These are phyloP conservation scores for Lentinula edodes DNA, from an alignment of 768 basidiomycete species.

Conservation along the genomic window DNA sequence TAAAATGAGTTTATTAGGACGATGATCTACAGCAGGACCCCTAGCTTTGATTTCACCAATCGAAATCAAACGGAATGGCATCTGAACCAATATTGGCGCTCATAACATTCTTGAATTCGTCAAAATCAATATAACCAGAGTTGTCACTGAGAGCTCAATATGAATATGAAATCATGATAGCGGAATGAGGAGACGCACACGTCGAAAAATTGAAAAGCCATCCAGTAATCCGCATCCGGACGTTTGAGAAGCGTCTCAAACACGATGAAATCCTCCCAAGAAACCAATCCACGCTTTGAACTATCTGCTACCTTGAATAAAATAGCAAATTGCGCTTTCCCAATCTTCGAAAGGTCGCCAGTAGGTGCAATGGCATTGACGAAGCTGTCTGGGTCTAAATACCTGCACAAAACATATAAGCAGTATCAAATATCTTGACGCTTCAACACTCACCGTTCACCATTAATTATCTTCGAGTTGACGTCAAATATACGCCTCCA, in stretches of 20 bases:
- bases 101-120: constrained; percentile 93
- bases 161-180: neutral
- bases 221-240: constrained; percentile 96
- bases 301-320: constrained; percentile 87
- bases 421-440: neutral
- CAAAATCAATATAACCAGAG: constrained; percentile 88
- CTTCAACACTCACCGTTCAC: constrained; percentile 41
- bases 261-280: constrained; percentile 94
- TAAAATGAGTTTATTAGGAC: neutral
- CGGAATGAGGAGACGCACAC: constrained; percentile 53
- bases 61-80: constrained; percentile 92
- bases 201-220: constrained; percentile 95
- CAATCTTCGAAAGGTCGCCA: constrained; percentile 80
- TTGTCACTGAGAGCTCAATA: constrained; percentile 52
- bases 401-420: constrained; percentile 40
- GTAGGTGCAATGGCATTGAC: constrained; percentile 92
- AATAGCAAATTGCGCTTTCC: constrained; percentile 82
- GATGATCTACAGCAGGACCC: neutral
- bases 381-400: constrained; percentile 81
- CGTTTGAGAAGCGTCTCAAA: constrained; percentile 92
- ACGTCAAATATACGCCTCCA: constrained; percentile 87
- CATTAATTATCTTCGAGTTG: constrained; percentile 71
- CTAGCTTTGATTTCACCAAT: constrained; percentile 49
- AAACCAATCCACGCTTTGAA: constrained; percentile 67
- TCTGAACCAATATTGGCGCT: constrained; percentile 71